A percentile compares a stretch with the other conserved stretches of the same genome.
These are phyloP conservation scores for Talaromyces sp. DNA, from an alignment of 2,329 filamentous ascomycete species.

Conservation along the genomic window DNA sequence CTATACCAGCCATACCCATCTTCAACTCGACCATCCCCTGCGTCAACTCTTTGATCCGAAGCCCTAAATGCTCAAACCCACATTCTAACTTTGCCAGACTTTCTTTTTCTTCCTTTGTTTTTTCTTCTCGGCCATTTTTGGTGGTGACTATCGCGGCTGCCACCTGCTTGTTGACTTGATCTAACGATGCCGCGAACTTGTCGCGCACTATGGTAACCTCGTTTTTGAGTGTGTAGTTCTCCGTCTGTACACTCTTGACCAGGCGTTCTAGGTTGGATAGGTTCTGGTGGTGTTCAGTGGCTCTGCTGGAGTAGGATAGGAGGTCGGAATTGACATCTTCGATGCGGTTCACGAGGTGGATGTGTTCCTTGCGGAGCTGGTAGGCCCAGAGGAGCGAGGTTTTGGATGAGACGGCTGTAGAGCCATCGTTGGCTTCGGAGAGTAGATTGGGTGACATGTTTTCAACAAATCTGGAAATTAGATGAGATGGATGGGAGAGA, in stretches of 20 bases:
- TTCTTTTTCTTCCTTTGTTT: background rate
- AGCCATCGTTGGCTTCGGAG: slow-evolving; percentile 2
- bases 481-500: background rate
- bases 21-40: slow-evolving; percentile 2
- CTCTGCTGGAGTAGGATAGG: slow-evolving; percentile 9
- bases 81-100: background rate
- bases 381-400: slow-evolving; percentile 34
- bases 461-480: background rate
- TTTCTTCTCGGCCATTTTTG: background rate
- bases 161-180: slow-evolving; percentile 8
- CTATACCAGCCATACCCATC: background rate
- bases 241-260: slow-evolving; percentile 8
- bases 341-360: slow-evolving; percentile 25
- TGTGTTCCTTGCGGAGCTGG: slow-evolving; percentile 34
- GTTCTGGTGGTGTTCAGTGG: slow-evolving; percentile 1
- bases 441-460: slow-evolving; percentile 2
- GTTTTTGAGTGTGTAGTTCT: slow-evolving; percentile 11
- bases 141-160: background rate
- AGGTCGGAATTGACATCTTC: slow-evolving; percentile 17
- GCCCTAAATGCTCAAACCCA: background rate
- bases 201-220: slow-evolving; percentile 5
- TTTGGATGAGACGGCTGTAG: slow-evolving; percentile 7
- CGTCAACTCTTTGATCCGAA: slow-evolving; percentile 1
- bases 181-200: slow-evolving; percentile 4
- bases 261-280: slow-evolving; percentile 8